Base-by-base conservation (phyloP, 108 stramenopile species). In the Aurantiochytrium sp. region DNA sequence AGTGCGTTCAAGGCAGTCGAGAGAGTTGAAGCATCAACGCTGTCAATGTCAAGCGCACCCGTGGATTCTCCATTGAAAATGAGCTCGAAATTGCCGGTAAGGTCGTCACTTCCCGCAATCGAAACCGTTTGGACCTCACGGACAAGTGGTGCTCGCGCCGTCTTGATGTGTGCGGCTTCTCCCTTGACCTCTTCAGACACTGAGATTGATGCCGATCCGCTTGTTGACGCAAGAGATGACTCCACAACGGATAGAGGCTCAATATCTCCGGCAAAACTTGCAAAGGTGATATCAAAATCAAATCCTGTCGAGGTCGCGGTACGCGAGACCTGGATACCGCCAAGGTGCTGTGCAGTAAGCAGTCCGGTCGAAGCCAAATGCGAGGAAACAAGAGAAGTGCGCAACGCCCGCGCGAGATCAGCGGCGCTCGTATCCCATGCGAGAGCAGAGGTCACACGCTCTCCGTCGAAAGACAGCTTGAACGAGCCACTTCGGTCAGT, bases 401-500 rank as follows among this genome's bases (percentile, higher is more conserved):
- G 4, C 5, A 88, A 5, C 47, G 88, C 60, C 23, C 12, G 21
- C 19, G 59, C 60, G n/a, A 88, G 16, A 19, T 88, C 43, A 6
- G 60, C 59, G 0, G 88, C 60, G 43, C 10, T n/a, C 21, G 90
- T 90, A 88, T 95, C 93, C 94, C 94, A 95, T 35, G 93, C 90
- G 25, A 95, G 92, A n/a, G 92, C 87, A 55, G 58, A 47, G 53
- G 94, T 92, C 18, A 91, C 53, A 23, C 89, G 51, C 16, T 43
- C 87, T 44, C 91, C 91, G 58, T 57, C 89, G 6, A 92, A 49
- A 16, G 89, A 45, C 5, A 95, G 72, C 44, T 64, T 90, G 53
- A 95, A 95, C 43, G 92, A 90, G 14, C 95, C 95, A 42, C 71
- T 87, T 49, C 94, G 91, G 29, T 58, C 90, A 21, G 88, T 88